Conservation (phyloP, 1,284 basidiomycete genomes). For the Malassezia equina region DNA sequence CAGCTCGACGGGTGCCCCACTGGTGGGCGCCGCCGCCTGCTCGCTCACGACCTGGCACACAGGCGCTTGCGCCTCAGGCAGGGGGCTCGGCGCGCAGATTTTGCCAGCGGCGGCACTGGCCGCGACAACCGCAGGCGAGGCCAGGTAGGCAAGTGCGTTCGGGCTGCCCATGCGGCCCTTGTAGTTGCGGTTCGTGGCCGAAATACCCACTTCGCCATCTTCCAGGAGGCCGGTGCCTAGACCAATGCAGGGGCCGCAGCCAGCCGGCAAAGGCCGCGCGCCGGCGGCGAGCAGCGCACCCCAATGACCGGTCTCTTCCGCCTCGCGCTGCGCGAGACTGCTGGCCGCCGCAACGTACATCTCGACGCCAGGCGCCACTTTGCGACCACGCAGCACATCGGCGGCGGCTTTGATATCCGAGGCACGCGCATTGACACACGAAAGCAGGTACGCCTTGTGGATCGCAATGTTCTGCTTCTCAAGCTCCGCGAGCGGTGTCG, state of each 20-base stretch:
- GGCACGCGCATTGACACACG: slow-evolving; percentile 92
- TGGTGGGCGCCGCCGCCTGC: slow-evolving; percentile 28
- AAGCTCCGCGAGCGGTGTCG: slow-evolving; percentile 75
- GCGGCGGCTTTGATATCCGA: slow-evolving; percentile 91
- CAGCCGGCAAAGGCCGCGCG: slow-evolving; percentile 82
- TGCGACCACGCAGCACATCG: slow-evolving; percentile 70
- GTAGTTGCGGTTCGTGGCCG: slow-evolving; percentile 96
- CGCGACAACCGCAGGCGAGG: slow-evolving; percentile 90
- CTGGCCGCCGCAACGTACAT: slow-evolving; percentile 96
- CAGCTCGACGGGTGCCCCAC: slow-evolving; percentile 18
- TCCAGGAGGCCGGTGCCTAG: slow-evolving; percentile 82
- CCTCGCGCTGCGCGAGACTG: slow-evolving; percentile 78
- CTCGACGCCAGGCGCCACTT: slow-evolving; percentile 74
- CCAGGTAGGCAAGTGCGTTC: slow-evolving; percentile 86
- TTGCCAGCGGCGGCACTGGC: slow-evolving; percentile 85
- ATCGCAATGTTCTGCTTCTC: slow-evolving; percentile 68
- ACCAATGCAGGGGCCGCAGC: slow-evolving; percentile 96
- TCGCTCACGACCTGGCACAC: slow-evolving; percentile 23
- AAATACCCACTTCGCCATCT: slow-evolving; percentile 90
- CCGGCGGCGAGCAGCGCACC: slow-evolving; percentile 72
- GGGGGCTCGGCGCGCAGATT: slow-evolving; percentile 69
- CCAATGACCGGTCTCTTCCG: slow-evolving; percentile 80
- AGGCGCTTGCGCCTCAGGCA: slow-evolving; percentile 36
- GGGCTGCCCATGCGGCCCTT: slow-evolving; percentile 97
- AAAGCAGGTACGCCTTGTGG: slow-evolving; percentile 95